Evolutionary conservation across 805 yeast species (phyloP).

Genomic region (Vanderwaltozyma tropicalis): DNA sequence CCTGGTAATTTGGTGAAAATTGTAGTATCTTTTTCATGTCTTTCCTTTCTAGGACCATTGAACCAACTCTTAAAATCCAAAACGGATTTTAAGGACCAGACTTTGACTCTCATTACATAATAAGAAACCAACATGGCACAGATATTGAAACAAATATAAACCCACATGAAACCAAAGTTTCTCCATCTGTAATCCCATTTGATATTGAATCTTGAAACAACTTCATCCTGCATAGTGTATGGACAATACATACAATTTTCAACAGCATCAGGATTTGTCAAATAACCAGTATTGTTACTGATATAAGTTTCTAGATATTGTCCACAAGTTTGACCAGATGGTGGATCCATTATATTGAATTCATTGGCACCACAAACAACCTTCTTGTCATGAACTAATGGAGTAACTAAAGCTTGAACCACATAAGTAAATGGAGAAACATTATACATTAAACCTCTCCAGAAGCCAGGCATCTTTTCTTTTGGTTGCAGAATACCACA

Average conservation of each 20-base stretch:
- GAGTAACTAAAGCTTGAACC: constrained; percentile 34
- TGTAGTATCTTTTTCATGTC: constrained; percentile 39
- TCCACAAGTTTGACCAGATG: constrained; percentile 41
- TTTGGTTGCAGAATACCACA: constrained; percentile 44
- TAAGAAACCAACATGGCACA: constrained; percentile 31
- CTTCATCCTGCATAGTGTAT: constrained; percentile 46
- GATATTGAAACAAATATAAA: constrained; percentile 33
- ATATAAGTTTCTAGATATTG: constrained; percentile 32
- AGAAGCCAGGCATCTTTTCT: constrained; percentile 36
- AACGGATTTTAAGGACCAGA: constrained; percentile 27
- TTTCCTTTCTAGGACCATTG: constrained; percentile 34
- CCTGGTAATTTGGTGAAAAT: constrained; percentile 32
- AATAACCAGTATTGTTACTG: constrained; percentile 34
- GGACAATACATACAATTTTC: constrained; percentile 52
- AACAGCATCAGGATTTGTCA: constrained; percentile 37
- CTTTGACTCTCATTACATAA: constrained; percentile 32
- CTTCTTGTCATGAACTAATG: constrained; percentile 31
- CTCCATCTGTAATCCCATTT: constrained; percentile 49
- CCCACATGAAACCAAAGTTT: constrained; percentile 49
- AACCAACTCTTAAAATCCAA: constrained; percentile 33
- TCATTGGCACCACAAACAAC: constrained; percentile 33
- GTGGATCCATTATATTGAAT: constrained; percentile 32
- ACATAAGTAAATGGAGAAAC: constrained; percentile 41
- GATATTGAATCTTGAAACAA: constrained; percentile 36
- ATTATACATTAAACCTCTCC: constrained; percentile 37